These are phyloP conservation scores for Wickerhamomyces hampshirensis DNA, from an alignment of 805 yeast genomes.

Conservation along the genomic window DNA sequence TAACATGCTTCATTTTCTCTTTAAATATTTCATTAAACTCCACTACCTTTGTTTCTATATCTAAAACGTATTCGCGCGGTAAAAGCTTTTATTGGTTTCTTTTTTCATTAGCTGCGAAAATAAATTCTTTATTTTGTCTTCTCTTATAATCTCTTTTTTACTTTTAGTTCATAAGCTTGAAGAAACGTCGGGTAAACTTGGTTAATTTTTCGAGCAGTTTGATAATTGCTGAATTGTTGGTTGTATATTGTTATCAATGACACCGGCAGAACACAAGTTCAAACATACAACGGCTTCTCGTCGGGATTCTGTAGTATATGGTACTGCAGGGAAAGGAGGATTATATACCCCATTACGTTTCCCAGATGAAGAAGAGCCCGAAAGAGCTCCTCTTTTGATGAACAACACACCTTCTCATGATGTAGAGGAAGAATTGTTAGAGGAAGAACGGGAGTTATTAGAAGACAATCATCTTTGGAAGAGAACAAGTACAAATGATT, in stretches of 20 bases:
- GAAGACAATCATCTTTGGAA: conserved; percentile 17
- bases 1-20: too few species aligned
- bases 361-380: not conserved
- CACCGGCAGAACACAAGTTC: conserved; percentile 18
- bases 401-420: not conserved
- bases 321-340: conserved; percentile 22
- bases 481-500: conserved; percentile 5
- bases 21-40: too few species aligned
- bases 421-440: conserved; percentile 9
- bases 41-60: too few species aligned
- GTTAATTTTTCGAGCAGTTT: too few species aligned
- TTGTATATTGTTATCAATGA: too few species aligned
- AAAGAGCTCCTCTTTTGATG: not conserved
- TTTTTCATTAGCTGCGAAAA: too few species aligned
- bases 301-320: conserved; percentile 22
- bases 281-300: conserved; percentile 21
- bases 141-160: not conserved
- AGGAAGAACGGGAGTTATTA: conserved; percentile 21
- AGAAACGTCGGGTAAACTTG: too few species aligned
- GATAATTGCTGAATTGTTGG: too few species aligned
- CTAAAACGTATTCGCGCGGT: too few species aligned
- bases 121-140: too few species aligned
- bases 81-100: too few species aligned
- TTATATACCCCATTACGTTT: conserved; percentile 18
- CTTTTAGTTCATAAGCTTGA: too few species aligned